Base-by-base conservation (phyloP, 148 eudicot species). In the Diospyros kaki region DNA sequence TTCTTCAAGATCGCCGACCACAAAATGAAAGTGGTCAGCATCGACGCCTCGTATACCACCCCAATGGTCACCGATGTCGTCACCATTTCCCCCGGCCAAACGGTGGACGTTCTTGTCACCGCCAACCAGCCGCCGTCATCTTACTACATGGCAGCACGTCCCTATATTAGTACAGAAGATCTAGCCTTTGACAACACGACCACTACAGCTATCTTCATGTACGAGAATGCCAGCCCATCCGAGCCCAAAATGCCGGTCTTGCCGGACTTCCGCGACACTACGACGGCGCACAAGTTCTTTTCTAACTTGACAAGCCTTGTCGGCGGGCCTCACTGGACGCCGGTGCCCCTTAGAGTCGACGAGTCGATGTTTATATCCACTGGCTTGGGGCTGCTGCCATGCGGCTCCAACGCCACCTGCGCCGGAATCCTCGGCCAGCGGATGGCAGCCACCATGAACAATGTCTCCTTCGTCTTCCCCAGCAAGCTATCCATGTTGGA, bases 1-100 rank as follows among this genome's bases (percentile, higher is more conserved):
- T 93, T 93, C 74, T 93, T 91, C 84, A 87, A 86, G 45, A 73
- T 93, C 41, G 90, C 94, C n/a, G 73, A 79, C 13, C 98, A 93
- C 84, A 84, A 75, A 38, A 3, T 93, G 66, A 88, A 82, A 1
- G 94, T 93, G 0, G 98, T 93, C 0, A 92, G 84, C n/a, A 76
- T 87, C 2, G 98, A 93, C 51, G 98, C 96, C 3, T 1, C 79
- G 4, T 93, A 91, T 86, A 91, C 94, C 0, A 59, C 54, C 0
- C 92, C 89, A 0, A 86, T 80, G 59, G 14, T n/a, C 38, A 89
- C 92, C 0, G 85, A 84, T 55, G 86, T 85, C 4, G 80, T 91
- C 2, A 73, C 87, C n/a, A 39, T 87, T 0, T 86, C 84, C 2
- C 98, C 96, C 0, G 98, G 98, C 10, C 96, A 91, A 44, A 91